A percentile compares a stretch with the other conserved stretches of the same genome.
Conservation (phyloP, 805 yeast species). For the Pichia thaimueangensis region DNA sequence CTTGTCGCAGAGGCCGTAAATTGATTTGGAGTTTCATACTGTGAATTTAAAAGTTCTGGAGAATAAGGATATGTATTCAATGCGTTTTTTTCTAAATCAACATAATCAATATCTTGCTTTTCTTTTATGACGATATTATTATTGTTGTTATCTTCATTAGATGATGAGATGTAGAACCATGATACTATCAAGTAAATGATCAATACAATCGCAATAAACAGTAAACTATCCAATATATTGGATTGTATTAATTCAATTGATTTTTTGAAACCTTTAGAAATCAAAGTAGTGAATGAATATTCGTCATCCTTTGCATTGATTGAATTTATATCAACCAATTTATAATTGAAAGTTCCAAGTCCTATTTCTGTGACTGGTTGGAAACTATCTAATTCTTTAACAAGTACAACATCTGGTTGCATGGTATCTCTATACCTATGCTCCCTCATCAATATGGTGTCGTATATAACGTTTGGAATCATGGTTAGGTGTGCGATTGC, state of each 20-base stretch:
- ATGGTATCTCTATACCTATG: constrained; percentile 27
- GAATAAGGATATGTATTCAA: not conserved
- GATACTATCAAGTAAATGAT: not conserved
- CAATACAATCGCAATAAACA: not conserved
- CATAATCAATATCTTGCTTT: not conserved
- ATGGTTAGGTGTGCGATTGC: no score
- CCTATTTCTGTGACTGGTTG: constrained; percentile 27
- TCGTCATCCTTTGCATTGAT: not conserved
- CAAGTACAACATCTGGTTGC: constrained; percentile 23
- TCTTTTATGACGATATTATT: not conserved
- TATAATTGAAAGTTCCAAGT: constrained; percentile 26
- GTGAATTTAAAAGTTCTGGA: not conserved
- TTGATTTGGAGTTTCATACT: no score
- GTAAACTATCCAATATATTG: not conserved
- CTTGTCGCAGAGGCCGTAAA: no score
- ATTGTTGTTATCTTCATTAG: not conserved
- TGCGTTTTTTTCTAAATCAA: constrained; percentile 1
- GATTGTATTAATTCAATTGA: not conserved
- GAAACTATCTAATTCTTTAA: constrained; percentile 24
- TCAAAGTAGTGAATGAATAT: no score
- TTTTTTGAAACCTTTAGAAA: not conserved
- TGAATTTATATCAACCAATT: constrained; percentile 15
- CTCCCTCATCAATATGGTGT: constrained; percentile 29
- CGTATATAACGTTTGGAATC: no score
- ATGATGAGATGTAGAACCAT: not conserved